A percentile compares a stretch with the other conserved stretches of the same genome.
phyloP scores from a whole-genome alignment of 306 rosid species.

The Acacia acuminata region DNA sequence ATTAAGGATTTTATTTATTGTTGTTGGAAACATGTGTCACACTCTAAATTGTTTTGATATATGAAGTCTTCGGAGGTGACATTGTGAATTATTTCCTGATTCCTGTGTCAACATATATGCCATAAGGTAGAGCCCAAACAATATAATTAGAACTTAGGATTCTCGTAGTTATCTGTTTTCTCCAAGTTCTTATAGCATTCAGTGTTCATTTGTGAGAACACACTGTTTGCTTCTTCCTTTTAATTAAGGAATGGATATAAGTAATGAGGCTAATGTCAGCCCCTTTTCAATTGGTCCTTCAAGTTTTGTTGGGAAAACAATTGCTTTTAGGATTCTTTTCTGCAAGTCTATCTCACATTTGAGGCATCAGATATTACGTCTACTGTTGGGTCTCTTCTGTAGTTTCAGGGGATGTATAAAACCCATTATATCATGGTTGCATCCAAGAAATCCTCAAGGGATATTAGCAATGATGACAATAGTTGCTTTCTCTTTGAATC shows the following conservation, averaged over 20 bases:
- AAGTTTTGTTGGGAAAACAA: constrained; percentile 64
- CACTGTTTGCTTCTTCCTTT: constrained; percentile 1
- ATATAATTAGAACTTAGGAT: constrained; percentile 17
- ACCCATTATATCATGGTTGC: constrained; percentile 67
- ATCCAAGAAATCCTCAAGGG: constrained; percentile 86
- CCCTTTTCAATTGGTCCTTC: constrained; percentile 84
- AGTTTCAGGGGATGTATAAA: constrained; percentile 46
- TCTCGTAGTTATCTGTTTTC: constrained; percentile 22
- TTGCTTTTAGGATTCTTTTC: constrained; percentile 77
- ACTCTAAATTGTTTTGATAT: not conserved
- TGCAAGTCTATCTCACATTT: constrained; percentile 77
- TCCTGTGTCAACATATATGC: not conserved
- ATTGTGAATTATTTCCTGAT: not conserved
- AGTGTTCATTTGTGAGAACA: constrained; percentile 21
- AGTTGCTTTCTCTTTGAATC: constrained; percentile 71
- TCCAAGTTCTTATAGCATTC: not conserved
- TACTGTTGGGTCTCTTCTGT: constrained; percentile 38
- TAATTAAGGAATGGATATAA: constrained; percentile 68
- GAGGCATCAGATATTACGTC: constrained; percentile 52
- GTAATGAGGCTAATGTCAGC: constrained; percentile 77
- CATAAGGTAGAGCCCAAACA: constrained; percentile 9
- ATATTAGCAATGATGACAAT: constrained; percentile 81
- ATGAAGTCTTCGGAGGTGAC: not conserved
- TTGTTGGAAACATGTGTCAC: not conserved
- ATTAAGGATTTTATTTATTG: not conserved